phyloP scores from a whole-genome alignment of 1,284 basidiomycete species.

The Cryptococcus amylolentus region DNA sequence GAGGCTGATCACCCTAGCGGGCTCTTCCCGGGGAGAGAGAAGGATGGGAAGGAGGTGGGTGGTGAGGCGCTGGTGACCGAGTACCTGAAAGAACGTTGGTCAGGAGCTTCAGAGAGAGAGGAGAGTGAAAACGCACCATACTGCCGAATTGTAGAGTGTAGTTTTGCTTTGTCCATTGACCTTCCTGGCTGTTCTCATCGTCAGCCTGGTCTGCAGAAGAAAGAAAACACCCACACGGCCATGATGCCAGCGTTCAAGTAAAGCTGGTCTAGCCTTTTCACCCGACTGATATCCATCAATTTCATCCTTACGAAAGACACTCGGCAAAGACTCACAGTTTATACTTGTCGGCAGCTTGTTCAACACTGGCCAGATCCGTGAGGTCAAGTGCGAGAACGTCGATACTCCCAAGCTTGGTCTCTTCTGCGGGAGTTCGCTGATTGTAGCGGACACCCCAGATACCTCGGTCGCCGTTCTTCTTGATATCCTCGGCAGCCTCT shows the following conservation, averaged over 20 bases:
- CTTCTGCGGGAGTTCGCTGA: not conserved
- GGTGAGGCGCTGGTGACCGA: constrained; percentile 56
- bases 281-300: constrained; percentile 11
- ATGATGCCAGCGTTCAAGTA: constrained; percentile 60
- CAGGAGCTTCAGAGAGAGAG: constrained; percentile 2
- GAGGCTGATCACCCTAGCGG: constrained; percentile 55
- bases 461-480: not conserved
- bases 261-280: constrained; percentile 48
- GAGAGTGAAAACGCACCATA: constrained; percentile 45
- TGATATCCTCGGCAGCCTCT: constrained; percentile 1
- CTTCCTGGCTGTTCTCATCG: constrained; percentile 16
- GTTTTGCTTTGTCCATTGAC: constrained; percentile 54
- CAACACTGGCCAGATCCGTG: constrained; percentile 57
- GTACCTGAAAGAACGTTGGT: constrained; percentile 26
- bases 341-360: constrained; percentile 57
- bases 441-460: not conserved
- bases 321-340: constrained; percentile 45
- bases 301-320: not conserved
- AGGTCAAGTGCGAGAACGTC: constrained; percentile 60
- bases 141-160: constrained; percentile 62
- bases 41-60: constrained; percentile 56
- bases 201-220: not conserved
- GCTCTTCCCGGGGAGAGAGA: constrained; percentile 33
- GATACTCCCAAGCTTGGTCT: constrained; percentile 48
- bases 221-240: constrained; percentile 34